Base-by-base conservation (phyloP, 2,329 filamentous ascomycete genomes). In the Pseudogymnoascus sp. region DNA sequence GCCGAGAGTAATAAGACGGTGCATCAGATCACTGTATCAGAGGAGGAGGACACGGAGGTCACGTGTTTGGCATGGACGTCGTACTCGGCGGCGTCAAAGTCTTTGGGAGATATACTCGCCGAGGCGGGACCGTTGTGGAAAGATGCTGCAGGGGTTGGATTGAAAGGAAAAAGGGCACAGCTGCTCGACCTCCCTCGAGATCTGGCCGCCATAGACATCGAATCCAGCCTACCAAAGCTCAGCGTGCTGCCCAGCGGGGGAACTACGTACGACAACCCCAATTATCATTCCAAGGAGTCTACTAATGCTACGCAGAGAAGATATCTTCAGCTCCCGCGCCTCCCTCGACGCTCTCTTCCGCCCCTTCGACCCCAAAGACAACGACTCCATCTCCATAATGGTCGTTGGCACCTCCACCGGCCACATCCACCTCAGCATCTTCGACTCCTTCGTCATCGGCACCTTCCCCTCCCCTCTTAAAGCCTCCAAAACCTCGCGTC, bases 381-480 rank as follows among this genome's bases (percentile, higher is more conserved):
- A 85, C 63, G 84, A 90, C 64, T 80, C 83, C n/a, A 85, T 94
- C 41, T 88, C 92, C 70, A 82, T 92, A 64, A 84, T 95, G 75
- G 76, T 92, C 4, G 81, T 89, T 2, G 89, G 88, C 3, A 88
- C 85, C 3, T 80, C 82, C 60, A 81, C 89, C 63, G 88, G 88
- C 7, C 79, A 77, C 15, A 77, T 95, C 10, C 86, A 92, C 69
- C 76, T 95, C 15, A 89, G 85, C 65, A 90, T 95, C 55, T 92
- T 92, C 70, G 88, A 95, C 71, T 92, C 88, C 5, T 90, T 95
- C 67, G 80, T 88, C 62, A 86, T 95, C 61, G 89, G 90, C 3
- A 79, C 74, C 10, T 85, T 91, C 62, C 71, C 75, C 61, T 78
- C 79, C 60, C 79, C 76, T 26, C 70, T 71, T 1, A 75, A 73